Conservation (phyloP, 768 basidiomycete genomes). For the Gymnopilus dilepis region DNA sequence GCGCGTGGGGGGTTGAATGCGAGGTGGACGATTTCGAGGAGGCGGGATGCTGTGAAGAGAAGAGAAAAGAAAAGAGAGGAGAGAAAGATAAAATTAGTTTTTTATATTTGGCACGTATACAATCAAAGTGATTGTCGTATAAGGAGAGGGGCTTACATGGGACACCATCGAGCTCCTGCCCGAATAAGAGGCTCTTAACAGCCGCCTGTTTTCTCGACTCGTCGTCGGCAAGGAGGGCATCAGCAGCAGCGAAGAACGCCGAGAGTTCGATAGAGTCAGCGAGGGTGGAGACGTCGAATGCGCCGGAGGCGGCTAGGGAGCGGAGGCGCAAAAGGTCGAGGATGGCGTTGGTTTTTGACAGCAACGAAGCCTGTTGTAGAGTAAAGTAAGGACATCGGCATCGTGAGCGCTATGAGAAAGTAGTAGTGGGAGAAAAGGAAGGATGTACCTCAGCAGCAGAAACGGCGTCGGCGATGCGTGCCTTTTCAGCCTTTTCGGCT, state of each 20-base stretch:
- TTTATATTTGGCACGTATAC: too few species aligned
- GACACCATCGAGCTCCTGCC: slow-evolving; percentile 66
- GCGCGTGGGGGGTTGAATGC: slow-evolving; percentile 56
- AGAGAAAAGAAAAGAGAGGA: too few species aligned
- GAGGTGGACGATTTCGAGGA: slow-evolving; percentile 60
- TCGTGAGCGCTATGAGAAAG: slow-evolving; percentile 1
- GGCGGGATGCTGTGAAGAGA: slow-evolving; percentile 56
- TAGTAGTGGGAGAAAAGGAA: neutral
- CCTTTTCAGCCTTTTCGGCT: slow-evolving; percentile 58
- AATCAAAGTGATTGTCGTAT: neutral
- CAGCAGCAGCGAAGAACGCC: slow-evolving; percentile 57
- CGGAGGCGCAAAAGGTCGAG: slow-evolving; percentile 66
- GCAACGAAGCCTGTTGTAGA: slow-evolving; percentile 46
- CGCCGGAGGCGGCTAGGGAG: slow-evolving; percentile 49
- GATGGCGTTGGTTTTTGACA: slow-evolving; percentile 52
- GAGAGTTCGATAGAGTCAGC: slow-evolving; percentile 57
- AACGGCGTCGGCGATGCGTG: slow-evolving; percentile 60
- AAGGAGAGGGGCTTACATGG: slow-evolving; percentile 54
- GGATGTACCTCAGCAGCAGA: slow-evolving; percentile 60
- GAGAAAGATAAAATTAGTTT: too few species aligned
- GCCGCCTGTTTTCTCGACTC: slow-evolving; percentile 52
- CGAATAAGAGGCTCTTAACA: slow-evolving; percentile 60
- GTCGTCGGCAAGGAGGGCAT: slow-evolving; percentile 63
- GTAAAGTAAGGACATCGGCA: too few species aligned
- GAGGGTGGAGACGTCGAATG: slow-evolving; percentile 44